Evolutionary conservation across 179 eudicot genomes (phyloP), one percentile per base, ranked within the genome.

Genomic region (Beta macrorhiza): DNA sequence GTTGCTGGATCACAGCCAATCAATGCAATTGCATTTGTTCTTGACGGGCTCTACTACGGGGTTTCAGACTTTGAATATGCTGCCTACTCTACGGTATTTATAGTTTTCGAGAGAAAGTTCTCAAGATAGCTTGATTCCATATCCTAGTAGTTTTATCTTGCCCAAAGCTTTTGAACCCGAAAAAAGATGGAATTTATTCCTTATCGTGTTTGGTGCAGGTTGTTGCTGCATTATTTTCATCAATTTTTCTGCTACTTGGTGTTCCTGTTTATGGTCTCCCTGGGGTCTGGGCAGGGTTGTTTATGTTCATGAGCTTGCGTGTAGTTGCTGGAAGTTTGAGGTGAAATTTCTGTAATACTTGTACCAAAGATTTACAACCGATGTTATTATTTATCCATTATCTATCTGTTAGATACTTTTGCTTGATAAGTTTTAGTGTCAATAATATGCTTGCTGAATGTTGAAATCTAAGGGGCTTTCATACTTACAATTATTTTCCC

Each of bases 31-130:
- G 99, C 99, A 72, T 95, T 95, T 89, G 94, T 95, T 81, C 75
- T 95, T 78, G 99, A 95, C 81, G 99, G 99, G 82, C 92, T 95
- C 79, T 93, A 95, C 78, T 95, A 95, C 74, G 99, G 99, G 75
- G 95, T 91, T 83, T 95, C 95, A 53, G 99, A 95, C 89, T 95
- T 93, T 73, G 91, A 78, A 84, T 95, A 86, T 82, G 99, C 99
- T 67, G 93, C 99, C 72, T 92, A 89, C 86, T 91, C 99, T 17
- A 93, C 85, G 99, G 99, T 93, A 90, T 37, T 37, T 37, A 37
- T 37, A 62, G 10, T 29, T 10, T 20, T 22, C 10, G 16, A 58
- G 37, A 52, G 47, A 51, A 53, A 62, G 8, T 6, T 62, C 29
- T 11, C 63, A 32, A 9, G 75, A 57, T 75, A 32, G 6, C 20